phyloP scores from a whole-genome alignment of 805 yeast species.

The Huiozyma sinensis region DNA sequence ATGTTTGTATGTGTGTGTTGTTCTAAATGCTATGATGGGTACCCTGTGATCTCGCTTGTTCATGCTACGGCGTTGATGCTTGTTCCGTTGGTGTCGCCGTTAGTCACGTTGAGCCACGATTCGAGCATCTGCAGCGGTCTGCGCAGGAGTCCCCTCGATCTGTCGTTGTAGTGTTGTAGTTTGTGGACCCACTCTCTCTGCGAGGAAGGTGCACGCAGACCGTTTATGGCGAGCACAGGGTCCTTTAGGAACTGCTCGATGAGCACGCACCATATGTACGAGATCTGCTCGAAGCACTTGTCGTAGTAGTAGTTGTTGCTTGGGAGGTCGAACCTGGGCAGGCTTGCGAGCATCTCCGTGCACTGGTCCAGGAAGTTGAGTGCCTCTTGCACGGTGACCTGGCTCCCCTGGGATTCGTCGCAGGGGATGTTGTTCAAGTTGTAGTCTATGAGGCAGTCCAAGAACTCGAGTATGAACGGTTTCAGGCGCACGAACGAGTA shows the following conservation, averaged over 20 bases:
- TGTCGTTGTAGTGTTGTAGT: slow-evolving; percentile 17
- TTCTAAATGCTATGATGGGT: too few relatives aligned
- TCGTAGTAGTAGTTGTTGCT: slow-evolving; percentile 29
- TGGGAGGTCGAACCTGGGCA: slow-evolving; percentile 26
- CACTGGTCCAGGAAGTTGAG: slow-evolving; percentile 22
- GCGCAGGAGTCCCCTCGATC: slow-evolving; percentile 15
- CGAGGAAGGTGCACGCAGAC: slow-evolving; percentile 11
- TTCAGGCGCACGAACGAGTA: slow-evolving; percentile 29
- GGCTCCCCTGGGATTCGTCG: slow-evolving; percentile 10
- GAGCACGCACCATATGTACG: slow-evolving; percentile 25
- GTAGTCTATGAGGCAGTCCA: slow-evolving; percentile 27
- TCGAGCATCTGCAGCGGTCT: slow-evolving; percentile 21
- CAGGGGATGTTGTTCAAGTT: slow-evolving; percentile 23
- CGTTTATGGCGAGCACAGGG: slow-evolving; percentile 7
- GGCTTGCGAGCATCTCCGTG: slow-evolving; percentile 19
- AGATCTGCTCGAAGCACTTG: slow-evolving; percentile 27
- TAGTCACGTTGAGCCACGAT: slow-evolving; percentile 1
- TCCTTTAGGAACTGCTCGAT: slow-evolving; percentile 21
- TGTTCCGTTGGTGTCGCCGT: too few relatives aligned
- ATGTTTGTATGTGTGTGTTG: too few relatives aligned
- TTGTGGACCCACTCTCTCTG: slow-evolving; percentile 14
- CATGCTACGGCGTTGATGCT: too few relatives aligned
- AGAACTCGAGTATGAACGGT: slow-evolving; percentile 22
- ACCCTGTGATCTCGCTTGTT: too few relatives aligned
- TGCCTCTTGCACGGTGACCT: slow-evolving; percentile 19